A percentile compares a stretch with the other conserved stretches of the same genome.
Evolutionary conservation across 176 grass and related monocot genomes (phyloP).

Genomic region (Lolium multiflorum): DNA sequence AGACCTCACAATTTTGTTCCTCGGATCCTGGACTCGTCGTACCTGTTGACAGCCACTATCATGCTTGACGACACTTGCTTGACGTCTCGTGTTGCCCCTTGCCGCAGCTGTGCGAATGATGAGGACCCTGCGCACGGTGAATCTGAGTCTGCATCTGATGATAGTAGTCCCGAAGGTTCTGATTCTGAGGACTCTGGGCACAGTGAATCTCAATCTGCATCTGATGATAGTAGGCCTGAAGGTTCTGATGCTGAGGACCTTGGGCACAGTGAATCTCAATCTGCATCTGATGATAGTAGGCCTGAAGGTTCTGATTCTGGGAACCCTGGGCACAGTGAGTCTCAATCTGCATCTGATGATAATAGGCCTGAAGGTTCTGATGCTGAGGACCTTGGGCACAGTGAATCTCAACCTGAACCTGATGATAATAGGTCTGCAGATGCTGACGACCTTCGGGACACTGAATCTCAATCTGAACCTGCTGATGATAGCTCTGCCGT

Average conservation of each 20-base stretch:
- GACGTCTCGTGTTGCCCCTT: not conserved
- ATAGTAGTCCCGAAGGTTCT: not conserved
- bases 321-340: no score
- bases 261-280: not conserved
- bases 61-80: conserved; percentile 35
- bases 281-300: not conserved
- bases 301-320: no score
- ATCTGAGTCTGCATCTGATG: conserved; percentile 3
- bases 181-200: not conserved
- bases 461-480: not conserved
- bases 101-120: not conserved
- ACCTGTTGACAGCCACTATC: conserved; percentile 19
- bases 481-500: not conserved
- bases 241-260: not conserved
- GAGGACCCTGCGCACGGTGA: not conserved
- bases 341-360: no score
- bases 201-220: not conserved
- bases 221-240: not conserved
- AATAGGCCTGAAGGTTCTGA: no score
- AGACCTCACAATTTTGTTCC: conserved; percentile 35
- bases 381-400: not conserved
- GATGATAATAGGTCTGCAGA: not conserved
- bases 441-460: not conserved
- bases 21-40: not conserved
- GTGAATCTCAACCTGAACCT: not conserved